Evolutionary conservation across 129 eudicot genomes (phyloP).

Genomic region (Glebionis coronaria): DNA sequence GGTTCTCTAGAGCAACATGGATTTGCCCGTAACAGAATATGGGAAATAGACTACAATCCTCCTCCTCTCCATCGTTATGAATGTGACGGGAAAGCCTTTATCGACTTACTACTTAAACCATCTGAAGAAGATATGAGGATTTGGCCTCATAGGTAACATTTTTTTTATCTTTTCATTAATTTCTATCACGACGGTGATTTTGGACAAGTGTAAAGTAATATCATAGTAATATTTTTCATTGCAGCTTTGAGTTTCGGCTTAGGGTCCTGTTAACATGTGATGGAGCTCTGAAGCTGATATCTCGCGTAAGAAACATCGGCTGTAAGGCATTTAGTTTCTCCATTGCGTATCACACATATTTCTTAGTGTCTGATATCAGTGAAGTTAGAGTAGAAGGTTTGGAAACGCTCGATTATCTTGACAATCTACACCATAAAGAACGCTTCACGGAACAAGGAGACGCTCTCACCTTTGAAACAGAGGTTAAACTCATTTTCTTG

Average conservation of each 20-base stretch:
- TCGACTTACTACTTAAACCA: conserved; percentile 73
- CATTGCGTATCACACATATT: conserved; percentile 73
- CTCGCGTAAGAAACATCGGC: conserved; percentile 76
- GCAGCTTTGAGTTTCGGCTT: conserved; percentile 76
- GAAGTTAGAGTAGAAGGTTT: conserved; percentile 96
- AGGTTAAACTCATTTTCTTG: conserved; percentile 43
- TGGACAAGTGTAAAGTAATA: not conserved
- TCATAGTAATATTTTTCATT: not conserved
- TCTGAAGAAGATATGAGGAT: conserved; percentile 71
- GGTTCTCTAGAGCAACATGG: conserved; percentile 94
- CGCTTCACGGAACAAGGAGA: conserved; percentile 98
- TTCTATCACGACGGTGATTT: not conserved
- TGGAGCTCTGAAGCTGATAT: conserved; percentile 63
- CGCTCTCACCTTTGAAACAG: conserved; percentile 85
- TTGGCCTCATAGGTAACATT: conserved; percentile 79
- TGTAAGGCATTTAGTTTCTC: conserved; percentile 85
- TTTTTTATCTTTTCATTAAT: not conserved
- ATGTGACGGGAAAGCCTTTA: conserved; percentile 41
- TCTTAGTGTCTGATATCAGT: conserved; percentile 83
- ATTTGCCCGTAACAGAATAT: conserved; percentile 81
- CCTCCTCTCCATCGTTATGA: conserved; percentile 53
- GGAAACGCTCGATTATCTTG: conserved; percentile 94
- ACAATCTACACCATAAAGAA: conserved; percentile 55
- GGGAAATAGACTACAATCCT: conserved; percentile 74
- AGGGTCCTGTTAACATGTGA: conserved; percentile 56